Percentiles rank a stretch among this genome's conserved stretches.
phyloP scores from a whole-genome alignment of 805 yeast species.

The Ascoidea tarda region DNA sequence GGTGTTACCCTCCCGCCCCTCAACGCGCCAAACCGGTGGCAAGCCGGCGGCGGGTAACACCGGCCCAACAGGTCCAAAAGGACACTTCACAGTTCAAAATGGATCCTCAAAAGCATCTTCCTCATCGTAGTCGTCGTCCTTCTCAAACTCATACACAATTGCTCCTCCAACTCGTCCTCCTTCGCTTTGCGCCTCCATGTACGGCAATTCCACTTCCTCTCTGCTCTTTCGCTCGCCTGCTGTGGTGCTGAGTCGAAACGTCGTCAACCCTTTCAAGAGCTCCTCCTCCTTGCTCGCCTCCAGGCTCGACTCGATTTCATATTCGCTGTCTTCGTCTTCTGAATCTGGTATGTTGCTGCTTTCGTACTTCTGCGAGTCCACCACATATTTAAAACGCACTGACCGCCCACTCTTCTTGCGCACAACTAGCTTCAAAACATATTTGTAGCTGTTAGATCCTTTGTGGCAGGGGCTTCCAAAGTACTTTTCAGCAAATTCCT shows the following conservation, averaged over 20 bases:
- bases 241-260: conserved; percentile 72
- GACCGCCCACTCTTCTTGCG: conserved; percentile 82
- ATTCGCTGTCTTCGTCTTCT: conserved; percentile 11
- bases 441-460: conserved; percentile 30
- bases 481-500: conserved; percentile 30
- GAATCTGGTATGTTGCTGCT: conserved; percentile 15
- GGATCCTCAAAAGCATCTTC: conserved; percentile 98
- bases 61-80: no score
- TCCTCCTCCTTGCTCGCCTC: conserved; percentile 25
- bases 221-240: conserved; percentile 63
- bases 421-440: conserved; percentile 40
- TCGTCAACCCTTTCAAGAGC: conserved; percentile 60
- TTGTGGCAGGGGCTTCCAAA: conserved; percentile 22
- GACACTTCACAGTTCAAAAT: conserved; percentile 25
- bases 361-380: conserved; percentile 36
- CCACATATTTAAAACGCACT: conserved; percentile 33
- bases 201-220: conserved; percentile 86
- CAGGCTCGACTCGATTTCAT: conserved; percentile 5
- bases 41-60: no score
- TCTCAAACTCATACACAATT: conserved; percentile 87
- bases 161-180: conserved; percentile 73
- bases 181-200: conserved; percentile 65
- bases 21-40: no score
- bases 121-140: conserved; percentile 96
- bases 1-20: no score